Evolutionary conservation across 495 filamentous ascomycete genomes (phyloP).

Genomic region (Lasiosphaeriaceae sp.): DNA sequence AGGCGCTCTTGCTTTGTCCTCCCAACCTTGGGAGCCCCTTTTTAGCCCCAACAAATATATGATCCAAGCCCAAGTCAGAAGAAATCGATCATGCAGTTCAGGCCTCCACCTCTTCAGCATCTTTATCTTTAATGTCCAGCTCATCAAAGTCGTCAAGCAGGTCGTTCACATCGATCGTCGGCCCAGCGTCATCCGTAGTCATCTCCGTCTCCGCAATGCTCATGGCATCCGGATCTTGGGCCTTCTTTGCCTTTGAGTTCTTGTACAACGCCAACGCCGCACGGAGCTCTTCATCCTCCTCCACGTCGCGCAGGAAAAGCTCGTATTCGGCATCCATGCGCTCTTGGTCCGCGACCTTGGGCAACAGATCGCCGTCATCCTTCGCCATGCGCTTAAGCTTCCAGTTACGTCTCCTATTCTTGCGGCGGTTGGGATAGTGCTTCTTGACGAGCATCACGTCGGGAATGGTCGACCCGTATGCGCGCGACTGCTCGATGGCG

Average conservation of each 20-base stretch:
- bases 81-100: background rate
- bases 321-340: constrained; percentile 89
- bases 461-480: constrained; percentile 71
- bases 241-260: constrained; percentile 38
- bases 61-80: background rate
- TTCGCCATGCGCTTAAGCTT: constrained; percentile 87
- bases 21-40: too few relatives aligned
- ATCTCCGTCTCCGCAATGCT: constrained; percentile 64
- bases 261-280: constrained; percentile 85
- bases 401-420: constrained; percentile 80
- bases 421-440: constrained; percentile 79
- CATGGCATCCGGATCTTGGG: constrained; percentile 44
- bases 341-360: constrained; percentile 76
- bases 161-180: constrained; percentile 77
- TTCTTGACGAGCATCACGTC: constrained; percentile 98
- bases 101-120: constrained; percentile 1
- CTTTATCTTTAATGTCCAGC: constrained; percentile 57
- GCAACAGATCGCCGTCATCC: constrained; percentile 78
- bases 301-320: constrained; percentile 93
- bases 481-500: constrained; percentile 64
- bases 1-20: background rate
- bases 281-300: constrained; percentile 88
- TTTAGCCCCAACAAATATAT: too few relatives aligned
- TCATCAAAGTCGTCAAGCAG: constrained; percentile 88
- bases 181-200: constrained; percentile 66